Base-by-base conservation (phyloP, 192 early-diverging fungal species). In the Funneliformis geosporum region DNA sequence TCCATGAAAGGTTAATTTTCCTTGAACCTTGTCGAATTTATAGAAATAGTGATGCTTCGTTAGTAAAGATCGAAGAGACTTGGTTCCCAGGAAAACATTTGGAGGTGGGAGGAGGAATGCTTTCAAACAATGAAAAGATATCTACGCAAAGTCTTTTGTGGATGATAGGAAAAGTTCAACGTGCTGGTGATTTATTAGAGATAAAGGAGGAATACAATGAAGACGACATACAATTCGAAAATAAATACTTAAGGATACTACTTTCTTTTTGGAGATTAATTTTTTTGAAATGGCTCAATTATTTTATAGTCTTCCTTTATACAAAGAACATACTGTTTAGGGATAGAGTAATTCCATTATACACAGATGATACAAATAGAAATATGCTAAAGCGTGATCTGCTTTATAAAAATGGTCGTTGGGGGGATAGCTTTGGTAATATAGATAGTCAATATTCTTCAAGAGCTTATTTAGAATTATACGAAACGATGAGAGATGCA, bases 291-390 rank as follows among this genome's bases (percentile, higher is more conserved):
- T n/a, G n/a, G n/a, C n/a, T n/a, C n/a, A n/a, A n/a, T n/a, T n/a
- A 21, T 64, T 64, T 28, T 11, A 27, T 25, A 64, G 62, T 64
- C 28, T 64, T 8, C 8, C 25, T 0, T 64, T 27, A 28, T 64
- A 64, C 8, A 10, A 10, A 11, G 23, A 11, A 64, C 8, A 9
- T 23, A 27, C 2, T 39, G 1, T 4, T 3, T 38, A 38, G 28
- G 28, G 4, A 66, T 39, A 66, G 64, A 33, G 14, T 12, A 38
- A 66, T 66, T 66, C 64, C 64, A 66, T 66, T 66, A 66, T 66
- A 66, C 33, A n/a, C n/a, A n/a, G 7, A 12, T 27, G 27, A 66
- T 66, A 14, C 7, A 38, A 39, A 38, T 11, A 12, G 33, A 0
- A n/a, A n/a, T n/a, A 66, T 39, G 33, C 5, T 66, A 66, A 66